phyloP scores from a whole-genome alignment of 441 rosid species.

The Populus hybrid region DNA sequence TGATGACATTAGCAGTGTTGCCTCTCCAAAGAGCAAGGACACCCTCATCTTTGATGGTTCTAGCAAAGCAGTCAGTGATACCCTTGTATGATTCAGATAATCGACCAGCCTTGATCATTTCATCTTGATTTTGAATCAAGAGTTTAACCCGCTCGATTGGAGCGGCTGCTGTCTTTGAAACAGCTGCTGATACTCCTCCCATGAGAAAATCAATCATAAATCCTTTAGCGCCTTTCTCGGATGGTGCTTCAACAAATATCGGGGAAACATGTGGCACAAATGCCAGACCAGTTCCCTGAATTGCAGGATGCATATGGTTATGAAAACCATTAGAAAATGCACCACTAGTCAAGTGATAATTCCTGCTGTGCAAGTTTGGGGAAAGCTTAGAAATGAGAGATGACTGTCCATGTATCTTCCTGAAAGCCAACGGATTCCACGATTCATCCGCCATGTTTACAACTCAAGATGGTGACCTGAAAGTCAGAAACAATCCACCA shows the following conservation, averaged over 20 bases:
- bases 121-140: constrained; percentile 93
- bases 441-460: constrained; percentile 65
- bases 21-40: constrained; percentile 88
- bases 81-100: constrained; percentile 86
- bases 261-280: constrained; percentile 30
- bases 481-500: neutral
- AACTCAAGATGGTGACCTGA: constrained; percentile 42
- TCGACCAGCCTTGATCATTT: constrained; percentile 86
- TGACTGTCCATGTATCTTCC: constrained; percentile 59
- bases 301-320: constrained; percentile 36
- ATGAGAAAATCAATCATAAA: constrained; percentile 79
- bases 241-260: constrained; percentile 60
- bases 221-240: constrained; percentile 57
- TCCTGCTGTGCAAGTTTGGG: constrained; percentile 30
- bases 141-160: constrained; percentile 95
- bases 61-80: constrained; percentile 75
- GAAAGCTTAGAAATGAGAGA: constrained; percentile 40
- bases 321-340: constrained; percentile 33
- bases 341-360: constrained; percentile 30
- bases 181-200: constrained; percentile 98
- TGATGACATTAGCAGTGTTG: constrained; percentile 87
- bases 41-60: constrained; percentile 89
- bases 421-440: constrained; percentile 53
- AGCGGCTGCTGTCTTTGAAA: constrained; percentile 94
- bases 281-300: constrained; percentile 32